Conservation (phyloP, 2,329 filamentous ascomycete species). For the Periconia sp. region DNA sequence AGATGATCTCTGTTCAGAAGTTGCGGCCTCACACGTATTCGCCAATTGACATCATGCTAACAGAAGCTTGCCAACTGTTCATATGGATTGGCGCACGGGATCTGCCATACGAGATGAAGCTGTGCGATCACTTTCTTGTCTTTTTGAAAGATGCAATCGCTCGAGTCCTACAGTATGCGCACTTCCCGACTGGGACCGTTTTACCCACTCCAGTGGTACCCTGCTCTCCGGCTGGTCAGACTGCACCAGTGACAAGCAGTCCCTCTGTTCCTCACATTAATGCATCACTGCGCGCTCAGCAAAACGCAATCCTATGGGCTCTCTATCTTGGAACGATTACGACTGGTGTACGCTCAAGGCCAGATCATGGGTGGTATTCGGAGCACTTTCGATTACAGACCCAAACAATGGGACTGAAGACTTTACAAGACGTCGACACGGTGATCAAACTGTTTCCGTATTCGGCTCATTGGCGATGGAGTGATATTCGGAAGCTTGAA, state of each 20-base stretch:
- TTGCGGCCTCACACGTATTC: conserved; percentile 8
- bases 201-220: not conserved
- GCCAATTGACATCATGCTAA: conserved; percentile 16
- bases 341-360: conserved; percentile 9
- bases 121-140: conserved; percentile 19
- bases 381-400: conserved; percentile 14
- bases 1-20: conserved; percentile 16
- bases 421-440: not conserved
- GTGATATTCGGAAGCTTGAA: not conserved
- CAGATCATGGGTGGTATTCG: conserved; percentile 21
- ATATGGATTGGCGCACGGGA: conserved; percentile 17
- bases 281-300: not conserved
- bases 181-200: not conserved
- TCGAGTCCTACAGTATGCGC: conserved; percentile 7
- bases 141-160: conserved; percentile 19
- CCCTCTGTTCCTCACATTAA: not conserved
- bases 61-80: conserved; percentile 20
- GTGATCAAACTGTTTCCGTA: not conserved
- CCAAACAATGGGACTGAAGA: conserved; percentile 8
- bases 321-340: conserved; percentile 19
- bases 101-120: conserved; percentile 17
- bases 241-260: not conserved
- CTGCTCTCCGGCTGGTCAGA: not conserved
- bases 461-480: not conserved
- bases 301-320: conserved; percentile 19